These are phyloP conservation scores for Penicillium sp. DNA, from an alignment of 2,329 filamentous ascomycete genomes.

Conservation along the genomic window DNA sequence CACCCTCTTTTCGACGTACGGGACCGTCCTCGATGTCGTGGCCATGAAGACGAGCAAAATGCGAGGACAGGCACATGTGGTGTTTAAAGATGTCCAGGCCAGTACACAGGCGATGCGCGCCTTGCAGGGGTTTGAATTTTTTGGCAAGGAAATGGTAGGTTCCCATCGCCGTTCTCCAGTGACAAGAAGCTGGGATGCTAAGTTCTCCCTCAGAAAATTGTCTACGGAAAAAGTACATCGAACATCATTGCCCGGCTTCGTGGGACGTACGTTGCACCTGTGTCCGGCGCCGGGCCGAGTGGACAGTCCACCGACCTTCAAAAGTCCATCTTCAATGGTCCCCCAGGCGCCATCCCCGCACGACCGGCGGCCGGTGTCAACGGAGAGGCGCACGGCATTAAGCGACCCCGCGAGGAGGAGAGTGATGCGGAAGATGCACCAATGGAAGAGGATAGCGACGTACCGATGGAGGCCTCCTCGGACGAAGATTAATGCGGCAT, in stretches of 20 bases:
- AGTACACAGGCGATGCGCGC: conserved; percentile 90
- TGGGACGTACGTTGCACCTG: conserved; percentile 73
- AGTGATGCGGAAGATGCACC: conserved; percentile 49
- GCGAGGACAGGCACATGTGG: conserved; percentile 91
- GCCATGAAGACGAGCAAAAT: conserved; percentile 84
- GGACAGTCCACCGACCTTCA: conserved; percentile 67
- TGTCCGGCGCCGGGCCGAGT: conserved; percentile 44
- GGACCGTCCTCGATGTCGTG: conserved; percentile 84
- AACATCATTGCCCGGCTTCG: conserved; percentile 85
- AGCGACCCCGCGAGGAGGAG: conserved; percentile 64
- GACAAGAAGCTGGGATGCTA: not conserved
- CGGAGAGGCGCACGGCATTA: conserved; percentile 54
- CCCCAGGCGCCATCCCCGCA: conserved; percentile 41
- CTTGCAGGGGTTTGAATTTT: conserved; percentile 77
- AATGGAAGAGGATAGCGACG: conserved; percentile 64
- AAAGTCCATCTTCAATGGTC: conserved; percentile 72
- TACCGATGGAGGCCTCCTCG: conserved; percentile 64
- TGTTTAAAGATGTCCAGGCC: conserved; percentile 83
- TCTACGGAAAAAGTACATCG: conserved; percentile 85
- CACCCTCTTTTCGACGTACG: conserved; percentile 89
- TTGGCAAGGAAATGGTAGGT: conserved; percentile 77
- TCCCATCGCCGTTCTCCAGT: not conserved
- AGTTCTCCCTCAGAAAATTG: conserved; percentile 61
- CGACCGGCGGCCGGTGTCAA: conserved; percentile 46
- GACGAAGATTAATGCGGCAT: conserved; percentile 57